Conservation (phyloP, 2,329 filamentous ascomycete genomes). For the Aspergillus neotritici region DNA sequence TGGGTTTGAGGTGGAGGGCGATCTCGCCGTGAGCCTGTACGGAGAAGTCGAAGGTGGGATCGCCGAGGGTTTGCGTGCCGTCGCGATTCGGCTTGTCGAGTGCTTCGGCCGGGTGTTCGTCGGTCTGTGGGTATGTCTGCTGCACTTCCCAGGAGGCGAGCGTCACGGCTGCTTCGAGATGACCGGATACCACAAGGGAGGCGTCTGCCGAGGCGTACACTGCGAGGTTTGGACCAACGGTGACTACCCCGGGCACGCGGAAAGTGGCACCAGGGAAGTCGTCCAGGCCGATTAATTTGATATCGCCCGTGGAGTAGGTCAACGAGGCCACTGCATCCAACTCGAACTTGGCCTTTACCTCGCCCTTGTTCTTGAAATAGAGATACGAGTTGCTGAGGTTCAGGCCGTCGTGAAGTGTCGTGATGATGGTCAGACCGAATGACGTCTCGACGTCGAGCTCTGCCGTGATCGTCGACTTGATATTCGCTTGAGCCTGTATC, state of each 20-base stretch:
- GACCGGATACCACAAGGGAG: slow-evolving; percentile 15
- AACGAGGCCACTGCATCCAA: slow-evolving; percentile 7
- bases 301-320: slow-evolving; percentile 7
- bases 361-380: slow-evolving; percentile 9
- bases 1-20: slow-evolving; percentile 9
- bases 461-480: slow-evolving; percentile 3
- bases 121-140: slow-evolving; percentile 8
- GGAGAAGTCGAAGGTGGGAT: slow-evolving; percentile 9
- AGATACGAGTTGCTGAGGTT: slow-evolving; percentile 11
- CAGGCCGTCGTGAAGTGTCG: slow-evolving; percentile 3
- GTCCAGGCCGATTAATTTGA: slow-evolving; percentile 9
- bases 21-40: slow-evolving; percentile 8
- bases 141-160: slow-evolving; percentile 23
- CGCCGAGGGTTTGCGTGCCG: slow-evolving; percentile 1
- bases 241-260: slow-evolving; percentile 8
- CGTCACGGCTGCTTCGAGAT: slow-evolving; percentile 22
- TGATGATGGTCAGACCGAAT: slow-evolving; percentile 9
- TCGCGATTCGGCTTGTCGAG: slow-evolving; percentile 5
- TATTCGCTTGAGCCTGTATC: slow-evolving; percentile 6
- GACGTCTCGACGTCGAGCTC: slow-evolving; percentile 7
- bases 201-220: slow-evolving; percentile 20
- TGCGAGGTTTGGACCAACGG: slow-evolving; percentile 20
- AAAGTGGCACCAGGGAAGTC: slow-evolving; percentile 12
- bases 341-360: slow-evolving; percentile 6
- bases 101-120: slow-evolving; percentile 3